These are phyloP conservation scores for Actinomortierella wolfii DNA, from an alignment of 371 early-diverging fungal genomes.

Conservation along the genomic window DNA sequence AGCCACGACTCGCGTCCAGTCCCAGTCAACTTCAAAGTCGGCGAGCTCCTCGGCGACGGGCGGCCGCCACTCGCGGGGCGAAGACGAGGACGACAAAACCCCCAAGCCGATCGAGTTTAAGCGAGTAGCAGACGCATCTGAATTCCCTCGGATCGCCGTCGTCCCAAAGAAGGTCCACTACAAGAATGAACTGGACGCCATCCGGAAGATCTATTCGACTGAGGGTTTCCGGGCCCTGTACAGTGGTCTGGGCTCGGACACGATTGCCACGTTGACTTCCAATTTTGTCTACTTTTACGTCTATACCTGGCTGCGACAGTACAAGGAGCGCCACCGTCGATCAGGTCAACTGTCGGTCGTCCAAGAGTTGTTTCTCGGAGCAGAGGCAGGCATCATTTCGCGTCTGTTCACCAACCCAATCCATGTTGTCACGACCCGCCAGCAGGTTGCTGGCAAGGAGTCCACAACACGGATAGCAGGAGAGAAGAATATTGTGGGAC, in stretches of 20 bases:
- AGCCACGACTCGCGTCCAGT: conserved; percentile 47
- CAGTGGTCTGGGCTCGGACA: conserved; percentile 61
- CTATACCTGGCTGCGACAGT: conserved; percentile 58
- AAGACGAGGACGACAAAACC: conserved; percentile 2
- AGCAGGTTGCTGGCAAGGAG: conserved; percentile 56
- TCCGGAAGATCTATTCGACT: conserved; percentile 50
- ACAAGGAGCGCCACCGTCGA: conserved; percentile 56
- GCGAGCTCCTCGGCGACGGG: too few species aligned
- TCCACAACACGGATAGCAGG: conserved; percentile 4
- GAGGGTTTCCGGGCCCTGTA: conserved; percentile 62
- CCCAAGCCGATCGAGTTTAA: conserved; percentile 38
- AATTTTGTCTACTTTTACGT: conserved; percentile 69
- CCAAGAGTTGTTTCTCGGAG: conserved; percentile 64
- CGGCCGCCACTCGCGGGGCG: not conserved
- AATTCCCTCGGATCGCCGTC: conserved; percentile 7
- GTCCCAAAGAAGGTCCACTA: conserved; percentile 32
- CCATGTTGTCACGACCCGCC: conserved; percentile 58
- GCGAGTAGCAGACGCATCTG: conserved; percentile 2
- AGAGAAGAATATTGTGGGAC: too few species aligned
- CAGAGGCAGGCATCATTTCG: conserved; percentile 64
- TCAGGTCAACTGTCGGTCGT: conserved; percentile 53
- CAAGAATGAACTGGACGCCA: conserved; percentile 46
- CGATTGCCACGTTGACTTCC: conserved; percentile 59
- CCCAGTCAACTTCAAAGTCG: conserved; percentile 41
- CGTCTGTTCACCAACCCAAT: conserved; percentile 65